Evolutionary conservation across 2,329 filamentous ascomycete genomes (phyloP).

Genomic region (Penicillium glabrum): DNA sequence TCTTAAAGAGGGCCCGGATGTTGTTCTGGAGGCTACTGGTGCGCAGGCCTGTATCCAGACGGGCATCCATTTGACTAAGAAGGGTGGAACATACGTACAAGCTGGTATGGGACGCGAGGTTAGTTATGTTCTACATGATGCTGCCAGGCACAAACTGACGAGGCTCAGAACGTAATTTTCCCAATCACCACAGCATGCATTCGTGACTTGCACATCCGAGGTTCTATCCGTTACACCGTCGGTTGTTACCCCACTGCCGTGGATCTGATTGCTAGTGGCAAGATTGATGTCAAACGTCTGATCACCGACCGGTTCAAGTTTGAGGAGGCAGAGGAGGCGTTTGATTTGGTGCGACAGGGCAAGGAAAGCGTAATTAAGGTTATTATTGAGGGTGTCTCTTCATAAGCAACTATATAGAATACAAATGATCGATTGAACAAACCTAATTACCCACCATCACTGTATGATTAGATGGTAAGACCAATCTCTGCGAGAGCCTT

Average conservation of each 20-base stretch:
- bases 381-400: conserved; percentile 42
- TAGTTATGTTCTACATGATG: neutral
- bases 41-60: conserved; percentile 50
- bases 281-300: conserved; percentile 38
- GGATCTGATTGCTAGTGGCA: conserved; percentile 51
- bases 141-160: neutral
- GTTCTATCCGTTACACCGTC: conserved; percentile 53
- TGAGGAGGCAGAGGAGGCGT: conserved; percentile 50
- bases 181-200: conserved; percentile 54
- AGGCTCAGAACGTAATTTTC: conserved; percentile 47
- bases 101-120: conserved; percentile 53
- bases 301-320: conserved; percentile 46
- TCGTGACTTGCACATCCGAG: conserved; percentile 50
- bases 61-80: conserved; percentile 46
- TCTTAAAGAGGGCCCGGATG: conserved; percentile 49
- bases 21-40: conserved; percentile 53
- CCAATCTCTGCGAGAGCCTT: conserved; percentile 29
- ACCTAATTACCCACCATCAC: neutral
- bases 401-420: conserved; percentile 7
- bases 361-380: conserved; percentile 45
- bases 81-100: conserved; percentile 53
- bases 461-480: neutral
- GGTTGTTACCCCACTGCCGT: conserved; percentile 54
- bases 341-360: conserved; percentile 45
- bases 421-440: neutral